Evolutionary conservation across 108 stramenopile species (phyloP).

Genomic region (Cylindrotheca fusiformis): DNA sequence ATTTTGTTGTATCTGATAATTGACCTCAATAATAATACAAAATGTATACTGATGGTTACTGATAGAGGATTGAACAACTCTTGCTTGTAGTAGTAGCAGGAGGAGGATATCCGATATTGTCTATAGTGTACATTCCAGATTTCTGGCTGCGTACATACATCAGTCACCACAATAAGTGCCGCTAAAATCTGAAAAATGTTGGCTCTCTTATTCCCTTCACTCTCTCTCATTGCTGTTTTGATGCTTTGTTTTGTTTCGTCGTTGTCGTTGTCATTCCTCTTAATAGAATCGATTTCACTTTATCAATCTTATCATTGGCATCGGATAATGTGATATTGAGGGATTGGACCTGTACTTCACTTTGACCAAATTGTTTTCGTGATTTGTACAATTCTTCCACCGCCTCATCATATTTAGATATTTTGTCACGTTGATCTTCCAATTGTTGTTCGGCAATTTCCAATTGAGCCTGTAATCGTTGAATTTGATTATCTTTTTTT

Average conservation of each 20-base stretch:
- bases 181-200: too few relatives aligned
- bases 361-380: not conserved
- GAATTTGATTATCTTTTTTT: not conserved
- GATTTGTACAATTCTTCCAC: conserved; percentile 1
- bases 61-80: too few relatives aligned
- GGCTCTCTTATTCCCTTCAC: not conserved
- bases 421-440: not conserved
- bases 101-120: too few relatives aligned
- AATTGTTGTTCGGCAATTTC: not conserved
- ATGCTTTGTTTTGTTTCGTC: too few relatives aligned
- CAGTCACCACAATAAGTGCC: too few relatives aligned
- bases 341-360: not conserved
- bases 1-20: too few relatives aligned
- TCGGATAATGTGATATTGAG: not conserved
- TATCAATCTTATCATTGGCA: not conserved
- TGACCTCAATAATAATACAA: too few relatives aligned
- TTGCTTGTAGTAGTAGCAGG: too few relatives aligned
- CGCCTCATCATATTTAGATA: not conserved
- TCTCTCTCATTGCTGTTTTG: not conserved
- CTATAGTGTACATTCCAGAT: too few relatives aligned
- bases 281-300: not conserved
- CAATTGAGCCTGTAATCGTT: not conserved
- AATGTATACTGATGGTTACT: too few relatives aligned
- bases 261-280: too few relatives aligned
- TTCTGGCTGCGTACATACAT: too few relatives aligned